phyloP scores from a whole-genome alignment of 1,139 yeast genomes.

The Schizosaccharomyces versatilis region DNA sequence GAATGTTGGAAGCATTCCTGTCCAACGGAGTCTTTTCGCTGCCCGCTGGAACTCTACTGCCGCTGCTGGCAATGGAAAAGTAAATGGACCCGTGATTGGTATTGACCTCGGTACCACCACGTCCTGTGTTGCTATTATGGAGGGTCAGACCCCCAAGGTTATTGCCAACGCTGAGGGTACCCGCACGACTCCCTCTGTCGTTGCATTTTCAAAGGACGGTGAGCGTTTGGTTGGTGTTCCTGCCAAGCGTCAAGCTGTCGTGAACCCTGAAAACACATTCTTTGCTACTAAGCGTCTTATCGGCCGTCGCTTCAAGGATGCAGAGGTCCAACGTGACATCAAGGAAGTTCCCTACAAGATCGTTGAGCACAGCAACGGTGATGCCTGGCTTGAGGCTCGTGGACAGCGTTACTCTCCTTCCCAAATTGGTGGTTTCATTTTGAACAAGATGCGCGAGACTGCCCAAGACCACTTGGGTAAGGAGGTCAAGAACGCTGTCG shows the following conservation, averaged over 20 bases:
- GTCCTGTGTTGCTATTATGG: slow-evolving; percentile 97
- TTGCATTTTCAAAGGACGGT: slow-evolving; percentile 90
- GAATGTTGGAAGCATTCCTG: background rate
- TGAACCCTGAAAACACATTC: slow-evolving; percentile 91
- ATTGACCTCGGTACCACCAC: slow-evolving; percentile 65
- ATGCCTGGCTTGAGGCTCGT: slow-evolving; percentile 96
- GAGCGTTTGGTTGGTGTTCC: slow-evolving; percentile 95
- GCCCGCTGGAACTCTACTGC: slow-evolving; percentile 6
- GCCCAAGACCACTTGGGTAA: slow-evolving; percentile 84
- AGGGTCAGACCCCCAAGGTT: slow-evolving; percentile 88
- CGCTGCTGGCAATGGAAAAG: slow-evolving; percentile 4
- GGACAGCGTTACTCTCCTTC: slow-evolving; percentile 89
- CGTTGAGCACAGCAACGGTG: slow-evolving; percentile 88
- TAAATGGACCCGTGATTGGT: slow-evolving; percentile 44
- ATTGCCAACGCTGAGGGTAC: slow-evolving; percentile 97
- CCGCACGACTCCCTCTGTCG: slow-evolving; percentile 95
- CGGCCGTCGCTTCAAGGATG: slow-evolving; percentile 93
- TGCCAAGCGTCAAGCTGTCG: slow-evolving; percentile 97
- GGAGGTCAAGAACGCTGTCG: slow-evolving; percentile 72
- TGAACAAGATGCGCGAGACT: slow-evolving; percentile 90
- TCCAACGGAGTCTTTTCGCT: background rate
- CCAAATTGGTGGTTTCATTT: slow-evolving; percentile 89
- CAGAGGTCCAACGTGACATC: slow-evolving; percentile 90
- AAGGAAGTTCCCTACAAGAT: slow-evolving; percentile 94
- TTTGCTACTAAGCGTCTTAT: slow-evolving; percentile 96